These are phyloP conservation scores for Diaporthe vaccinii DNA, from an alignment of 2,329 filamentous ascomycete genomes.

Conservation along the genomic window DNA sequence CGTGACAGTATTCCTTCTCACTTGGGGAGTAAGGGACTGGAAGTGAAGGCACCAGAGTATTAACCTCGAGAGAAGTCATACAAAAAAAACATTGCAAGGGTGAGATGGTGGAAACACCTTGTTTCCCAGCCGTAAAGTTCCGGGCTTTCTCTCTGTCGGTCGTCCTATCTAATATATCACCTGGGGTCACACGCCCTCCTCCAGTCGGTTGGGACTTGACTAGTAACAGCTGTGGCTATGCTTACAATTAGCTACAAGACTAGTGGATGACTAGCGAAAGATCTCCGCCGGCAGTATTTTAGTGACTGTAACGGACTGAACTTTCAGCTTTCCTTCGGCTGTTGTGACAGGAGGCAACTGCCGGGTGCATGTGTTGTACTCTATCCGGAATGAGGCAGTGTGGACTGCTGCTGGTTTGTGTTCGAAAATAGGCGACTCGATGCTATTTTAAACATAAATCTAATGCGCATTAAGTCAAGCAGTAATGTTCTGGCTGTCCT, in stretches of 20 bases:
- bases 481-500: neutral
- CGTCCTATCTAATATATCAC: neutral
- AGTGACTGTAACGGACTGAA: neutral
- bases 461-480: neutral
- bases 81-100: neutral
- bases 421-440: neutral
- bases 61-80: neutral
- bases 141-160: neutral
- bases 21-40: neutral
- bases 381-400: neutral
- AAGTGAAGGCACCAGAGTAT: neutral
- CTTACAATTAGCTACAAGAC: neutral
- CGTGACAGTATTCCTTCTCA: neutral
- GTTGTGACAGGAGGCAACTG: neutral
- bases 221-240: neutral
- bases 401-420: neutral
- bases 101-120: neutral
- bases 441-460: neutral
- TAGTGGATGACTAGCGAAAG: neutral
- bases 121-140: neutral
- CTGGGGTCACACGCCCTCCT: neutral
- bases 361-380: neutral
- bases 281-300: neutral
- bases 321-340: neutral
- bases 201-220: neutral